Evolutionary conservation across 441 rosid genomes (phyloP).

Genomic region (Flueggea neowawraea): DNA sequence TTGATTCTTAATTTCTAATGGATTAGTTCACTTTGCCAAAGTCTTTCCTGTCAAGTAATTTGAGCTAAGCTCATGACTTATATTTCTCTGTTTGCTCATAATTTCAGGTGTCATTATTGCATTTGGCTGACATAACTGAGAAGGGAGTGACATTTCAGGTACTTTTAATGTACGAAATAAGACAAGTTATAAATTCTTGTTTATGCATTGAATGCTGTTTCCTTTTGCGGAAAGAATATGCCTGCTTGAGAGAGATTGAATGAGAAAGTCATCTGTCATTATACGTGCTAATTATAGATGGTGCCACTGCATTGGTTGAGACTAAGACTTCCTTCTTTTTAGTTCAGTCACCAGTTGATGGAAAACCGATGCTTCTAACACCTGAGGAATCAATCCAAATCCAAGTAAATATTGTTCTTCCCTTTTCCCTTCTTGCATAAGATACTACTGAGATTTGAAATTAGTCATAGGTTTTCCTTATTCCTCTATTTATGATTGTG

Average conservation of each 20-base stretch:
- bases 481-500: background rate
- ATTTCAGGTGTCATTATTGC: constrained; percentile 68
- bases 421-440: background rate
- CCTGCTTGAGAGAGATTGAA: background rate
- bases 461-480: background rate
- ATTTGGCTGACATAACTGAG: constrained; percentile 78
- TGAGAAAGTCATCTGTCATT: too few relatives aligned
- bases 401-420: constrained; percentile 39
- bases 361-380: constrained; percentile 81
- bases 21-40: background rate
- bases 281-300: background rate
- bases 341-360: constrained; percentile 75
- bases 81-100: background rate
- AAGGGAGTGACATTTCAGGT: constrained; percentile 84
- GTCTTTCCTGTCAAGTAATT: background rate
- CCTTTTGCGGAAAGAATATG: background rate
- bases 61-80: constrained; percentile 1
- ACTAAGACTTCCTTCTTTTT: constrained; percentile 21
- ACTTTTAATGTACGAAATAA: constrained; percentile 5
- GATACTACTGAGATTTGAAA: background rate
- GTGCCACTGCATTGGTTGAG: background rate
- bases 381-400: constrained; percentile 87
- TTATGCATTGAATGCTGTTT: background rate
- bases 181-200: background rate
- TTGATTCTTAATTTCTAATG: constrained; percentile 2